Percentiles rank a stretch among this genome's conserved stretches.
phyloP scores from a whole-genome alignment of 2,329 filamentous ascomycete species.

The Trichophyton benhamiae region DNA sequence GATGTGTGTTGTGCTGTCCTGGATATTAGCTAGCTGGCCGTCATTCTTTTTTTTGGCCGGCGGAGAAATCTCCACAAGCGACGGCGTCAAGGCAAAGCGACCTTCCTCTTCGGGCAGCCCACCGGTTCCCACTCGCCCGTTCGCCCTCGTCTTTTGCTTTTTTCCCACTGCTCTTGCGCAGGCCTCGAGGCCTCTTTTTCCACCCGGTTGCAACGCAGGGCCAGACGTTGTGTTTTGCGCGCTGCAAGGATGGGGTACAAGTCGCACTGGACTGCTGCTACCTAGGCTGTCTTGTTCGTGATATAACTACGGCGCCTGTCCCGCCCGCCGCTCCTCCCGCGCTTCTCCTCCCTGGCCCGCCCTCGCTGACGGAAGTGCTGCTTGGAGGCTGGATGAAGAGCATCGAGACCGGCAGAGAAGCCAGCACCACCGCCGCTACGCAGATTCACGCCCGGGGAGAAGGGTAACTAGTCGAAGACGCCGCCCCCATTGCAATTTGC shows the following conservation, averaged over 20 bases:
- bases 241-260: neutral
- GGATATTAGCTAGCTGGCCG: no score
- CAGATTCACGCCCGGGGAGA: neutral
- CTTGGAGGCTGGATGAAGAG: neutral
- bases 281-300: neutral
- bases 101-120: slow-evolving; percentile 3
- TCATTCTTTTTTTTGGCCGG: neutral
- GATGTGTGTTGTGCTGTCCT: no score
- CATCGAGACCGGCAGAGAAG: neutral
- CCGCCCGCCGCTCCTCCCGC: neutral
- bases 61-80: neutral
- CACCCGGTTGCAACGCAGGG: neutral
- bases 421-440: neutral
- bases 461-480: neutral
- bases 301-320: neutral
- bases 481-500: no score
- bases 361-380: neutral
- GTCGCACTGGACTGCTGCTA: neutral
- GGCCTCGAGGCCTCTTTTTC: no score
- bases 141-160: neutral
- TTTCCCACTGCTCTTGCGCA: neutral
- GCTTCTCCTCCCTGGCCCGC: neutral
- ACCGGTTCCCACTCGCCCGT: slow-evolving; percentile 2
- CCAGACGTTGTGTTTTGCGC: neutral
- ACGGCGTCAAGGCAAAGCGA: neutral